These are phyloP conservation scores for Podosphaera fusca DNA, from an alignment of 2,329 filamentous ascomycete genomes.

Conservation along the genomic window DNA sequence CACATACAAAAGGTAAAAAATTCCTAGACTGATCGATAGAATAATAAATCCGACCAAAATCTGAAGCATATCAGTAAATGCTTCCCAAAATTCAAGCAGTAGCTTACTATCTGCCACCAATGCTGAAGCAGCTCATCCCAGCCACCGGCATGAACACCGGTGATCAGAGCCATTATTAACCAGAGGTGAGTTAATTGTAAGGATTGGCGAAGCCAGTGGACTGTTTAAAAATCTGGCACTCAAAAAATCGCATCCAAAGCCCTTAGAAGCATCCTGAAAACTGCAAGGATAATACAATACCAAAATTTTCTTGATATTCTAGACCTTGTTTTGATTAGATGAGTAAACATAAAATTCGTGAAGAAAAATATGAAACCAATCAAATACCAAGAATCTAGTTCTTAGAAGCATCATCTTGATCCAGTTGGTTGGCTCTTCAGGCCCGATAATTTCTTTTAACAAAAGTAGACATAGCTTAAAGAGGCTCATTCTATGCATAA, in stretches of 20 bases:
- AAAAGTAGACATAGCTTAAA: background rate
- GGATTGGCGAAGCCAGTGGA: background rate
- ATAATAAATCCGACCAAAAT: conserved; percentile 11
- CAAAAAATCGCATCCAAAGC: background rate
- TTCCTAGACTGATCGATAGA: conserved; percentile 7
- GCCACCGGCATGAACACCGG: conserved; percentile 9
- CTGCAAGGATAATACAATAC: background rate
- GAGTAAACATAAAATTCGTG: too few relatives aligned
- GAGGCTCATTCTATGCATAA: background rate
- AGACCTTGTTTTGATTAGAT: background rate
- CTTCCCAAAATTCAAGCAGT: background rate
- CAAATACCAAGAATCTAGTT: background rate
- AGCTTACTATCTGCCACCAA: conserved; percentile 12
- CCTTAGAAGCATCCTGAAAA: background rate
- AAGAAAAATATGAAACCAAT: background rate
- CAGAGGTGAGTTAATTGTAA: background rate
- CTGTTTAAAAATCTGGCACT: background rate
- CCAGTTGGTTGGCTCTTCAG: background rate
- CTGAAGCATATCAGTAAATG: conserved; percentile 6
- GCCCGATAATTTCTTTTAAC: background rate
- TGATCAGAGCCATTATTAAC: conserved; percentile 9
- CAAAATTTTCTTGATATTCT: background rate
- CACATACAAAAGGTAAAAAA: conserved; percentile 6
- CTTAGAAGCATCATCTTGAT: background rate
- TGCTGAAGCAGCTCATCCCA: conserved; percentile 8